phyloP scores from a whole-genome alignment of 768 basidiomycete genomes.

The Leccinum disarticulatum region DNA sequence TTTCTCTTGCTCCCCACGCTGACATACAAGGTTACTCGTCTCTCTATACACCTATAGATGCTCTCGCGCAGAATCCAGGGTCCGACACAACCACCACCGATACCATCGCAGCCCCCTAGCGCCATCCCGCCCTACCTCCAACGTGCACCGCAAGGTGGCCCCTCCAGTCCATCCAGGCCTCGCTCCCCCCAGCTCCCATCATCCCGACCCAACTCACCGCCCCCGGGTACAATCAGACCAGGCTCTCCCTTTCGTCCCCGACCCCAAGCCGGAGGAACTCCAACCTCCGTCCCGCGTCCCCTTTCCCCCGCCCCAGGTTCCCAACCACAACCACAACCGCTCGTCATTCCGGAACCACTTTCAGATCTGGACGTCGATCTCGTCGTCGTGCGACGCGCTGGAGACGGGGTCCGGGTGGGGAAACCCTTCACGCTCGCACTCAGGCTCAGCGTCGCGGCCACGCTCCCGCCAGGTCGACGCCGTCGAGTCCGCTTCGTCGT shows the following conservation, averaged over 20 bases:
- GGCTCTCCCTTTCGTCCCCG: constrained; percentile 40
- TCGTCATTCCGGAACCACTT: constrained; percentile 16
- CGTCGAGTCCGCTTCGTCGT: constrained; percentile 56
- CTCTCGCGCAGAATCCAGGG: constrained; percentile 79
- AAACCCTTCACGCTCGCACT: constrained; percentile 61
- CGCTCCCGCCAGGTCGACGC: constrained; percentile 35
- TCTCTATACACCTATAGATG: constrained; percentile 40
- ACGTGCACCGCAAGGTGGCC: constrained; percentile 40
- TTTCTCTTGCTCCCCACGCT: not conserved
- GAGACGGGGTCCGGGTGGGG: constrained; percentile 45
- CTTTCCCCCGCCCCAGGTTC: constrained; percentile 32
- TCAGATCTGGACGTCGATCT: constrained; percentile 59
- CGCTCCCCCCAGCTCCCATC: constrained; percentile 56
- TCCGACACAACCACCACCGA: constrained; percentile 31
- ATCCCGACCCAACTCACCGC: constrained; percentile 59
- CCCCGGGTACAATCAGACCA: constrained; percentile 44
- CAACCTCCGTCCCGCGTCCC: constrained; percentile 23
- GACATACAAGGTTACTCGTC: not conserved
- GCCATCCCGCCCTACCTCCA: constrained; percentile 80
- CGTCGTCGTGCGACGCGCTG: constrained; percentile 49
- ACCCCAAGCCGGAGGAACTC: constrained; percentile 32
- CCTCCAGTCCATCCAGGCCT: constrained; percentile 47
- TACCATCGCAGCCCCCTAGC: constrained; percentile 51
- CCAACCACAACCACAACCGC: constrained; percentile 20
- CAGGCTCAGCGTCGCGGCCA: constrained; percentile 50